Conservation (phyloP, 2,329 filamentous ascomycete species). For the Colletotrichum zoysiae region DNA sequence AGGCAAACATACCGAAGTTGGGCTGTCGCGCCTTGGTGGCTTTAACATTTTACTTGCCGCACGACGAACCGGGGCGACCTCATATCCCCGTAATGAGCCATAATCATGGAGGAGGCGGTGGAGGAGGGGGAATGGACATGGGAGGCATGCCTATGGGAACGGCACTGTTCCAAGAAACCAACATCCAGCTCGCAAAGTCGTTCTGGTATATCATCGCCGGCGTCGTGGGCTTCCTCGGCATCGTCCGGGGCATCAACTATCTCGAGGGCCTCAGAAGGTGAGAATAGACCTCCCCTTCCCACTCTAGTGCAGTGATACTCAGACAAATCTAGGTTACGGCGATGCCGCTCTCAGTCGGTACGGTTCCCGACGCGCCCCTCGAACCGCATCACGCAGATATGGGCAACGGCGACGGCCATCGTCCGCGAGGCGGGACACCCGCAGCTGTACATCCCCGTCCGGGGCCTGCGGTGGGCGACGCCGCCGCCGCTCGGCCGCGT, state of each 20-base stretch:
- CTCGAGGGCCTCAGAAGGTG: constrained; percentile 59
- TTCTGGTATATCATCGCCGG: constrained; percentile 72
- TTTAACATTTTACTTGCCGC: not conserved
- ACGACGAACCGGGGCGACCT: not conserved
- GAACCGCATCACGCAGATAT: constrained; percentile 60
- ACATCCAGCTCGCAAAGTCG: constrained; percentile 64
- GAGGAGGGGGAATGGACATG: constrained; percentile 10
- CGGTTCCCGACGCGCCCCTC: constrained; percentile 66
- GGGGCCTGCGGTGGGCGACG: constrained; percentile 66
- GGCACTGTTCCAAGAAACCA: constrained; percentile 58
- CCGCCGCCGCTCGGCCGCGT: constrained; percentile 70
- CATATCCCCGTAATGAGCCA: constrained; percentile 43
- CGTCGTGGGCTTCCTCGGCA: constrained; percentile 58
- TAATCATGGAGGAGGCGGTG: constrained; percentile 31
- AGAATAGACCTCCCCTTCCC: not conserved
- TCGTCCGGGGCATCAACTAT: constrained; percentile 58
- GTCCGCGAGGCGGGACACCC: constrained; percentile 68
- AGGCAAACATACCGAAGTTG: not conserved
- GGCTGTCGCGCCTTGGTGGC: not conserved
- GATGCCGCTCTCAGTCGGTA: constrained; percentile 57
- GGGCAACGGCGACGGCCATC: constrained; percentile 71
- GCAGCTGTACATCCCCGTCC: constrained; percentile 62
- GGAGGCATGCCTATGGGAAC: constrained; percentile 48
- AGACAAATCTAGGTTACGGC: constrained; percentile 58
- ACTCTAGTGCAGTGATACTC: not conserved